Evolutionary conservation across 2,329 filamentous ascomycete genomes (phyloP), one percentile per base, ranked within the genome.

Genomic region (Hypoxylon sp.): DNA sequence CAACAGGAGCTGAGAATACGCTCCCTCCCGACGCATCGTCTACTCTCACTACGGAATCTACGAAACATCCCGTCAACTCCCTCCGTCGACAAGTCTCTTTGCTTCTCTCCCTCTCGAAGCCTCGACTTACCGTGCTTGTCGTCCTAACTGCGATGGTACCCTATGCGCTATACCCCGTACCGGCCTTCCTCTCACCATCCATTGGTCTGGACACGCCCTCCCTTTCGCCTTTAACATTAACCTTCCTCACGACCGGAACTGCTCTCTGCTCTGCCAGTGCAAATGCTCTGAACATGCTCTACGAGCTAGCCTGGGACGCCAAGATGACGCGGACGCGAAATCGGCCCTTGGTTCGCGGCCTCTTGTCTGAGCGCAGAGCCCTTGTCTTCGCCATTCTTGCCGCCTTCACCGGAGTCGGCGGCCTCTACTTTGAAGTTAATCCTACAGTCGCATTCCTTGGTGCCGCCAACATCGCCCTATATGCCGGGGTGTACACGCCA

Each of bases 261-360:
- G 86, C 92, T 3, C 80, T 97, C 13, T 94, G 90, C 70, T 89
- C 85, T n/a, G 91, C 92, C 31, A 90, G 89, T 51, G 94, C 94
- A 31, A 99, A 99, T 69, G 84, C 94, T 1, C 79, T 97, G 60
- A 99, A 99, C 73, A 99, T 99, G 94, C 84, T 97, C 51, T 91
- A 97, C 73, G 94, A 99, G 73, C 89, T 87, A 7, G 80, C 86
- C 52, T 92, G 92, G 67, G 94, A 99, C 71, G 90, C 91, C 34
- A 85, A 89, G 65, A 99, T 99, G 94, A 86, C 83, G 25, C 85
- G 94, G n/a, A 99, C 94, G 2, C 83, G 90, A 19, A 97, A 97
- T 63, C 77, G 94, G 3, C 94, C 94, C 0, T 78, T 99, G 0
- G 94, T 97, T 3, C 83, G 94, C 36, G 84, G 85, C 5, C 82